A percentile compares a stretch with the other conserved stretches of the same genome.
Evolutionary conservation across 2,329 filamentous ascomycete species (phyloP).

Genomic region (Sclerotiophoma versabilis): DNA sequence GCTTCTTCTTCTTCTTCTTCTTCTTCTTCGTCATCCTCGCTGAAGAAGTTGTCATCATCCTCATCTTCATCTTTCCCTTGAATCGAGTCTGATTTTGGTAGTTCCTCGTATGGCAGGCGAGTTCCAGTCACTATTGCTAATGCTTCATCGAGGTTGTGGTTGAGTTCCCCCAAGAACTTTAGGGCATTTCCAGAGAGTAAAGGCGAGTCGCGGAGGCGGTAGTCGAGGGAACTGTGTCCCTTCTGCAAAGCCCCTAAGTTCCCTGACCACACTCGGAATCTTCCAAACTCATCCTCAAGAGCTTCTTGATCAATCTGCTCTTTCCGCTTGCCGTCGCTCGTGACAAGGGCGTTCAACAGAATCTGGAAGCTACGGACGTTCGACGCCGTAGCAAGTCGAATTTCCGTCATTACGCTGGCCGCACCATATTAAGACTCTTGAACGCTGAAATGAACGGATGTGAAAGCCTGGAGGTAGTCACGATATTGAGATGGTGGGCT

Average conservation of each 20-base stretch:
- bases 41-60: conserved; percentile 38
- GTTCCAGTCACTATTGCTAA: conserved; percentile 35
- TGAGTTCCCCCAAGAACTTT: conserved; percentile 44
- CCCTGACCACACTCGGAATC: conserved; percentile 47
- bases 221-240: conserved; percentile 48
- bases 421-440: conserved; percentile 19
- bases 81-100: conserved; percentile 12
- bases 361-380: conserved; percentile 41
- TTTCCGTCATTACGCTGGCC: conserved; percentile 25
- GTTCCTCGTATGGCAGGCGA: conserved; percentile 46
- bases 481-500: conserved; percentile 2
- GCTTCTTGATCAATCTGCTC: conserved; percentile 35
- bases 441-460: conserved; percentile 1
- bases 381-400: conserved; percentile 40
- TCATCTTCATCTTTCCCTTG: conserved; percentile 24
- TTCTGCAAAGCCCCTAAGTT: conserved; percentile 48
- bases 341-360: conserved; percentile 29
- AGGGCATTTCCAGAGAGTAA: conserved; percentile 42
- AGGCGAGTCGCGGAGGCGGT: conserved; percentile 47
- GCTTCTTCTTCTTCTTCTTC: conserved; percentile 29
- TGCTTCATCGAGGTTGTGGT: conserved; percentile 39
- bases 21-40: conserved; percentile 39
- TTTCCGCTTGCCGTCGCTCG: conserved; percentile 19
- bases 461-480: conserved; percentile 4
- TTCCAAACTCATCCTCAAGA: conserved; percentile 47